These are phyloP conservation scores for Fusarium tricinctum DNA, from an alignment of 2,329 filamentous ascomycete species.

Conservation along the genomic window DNA sequence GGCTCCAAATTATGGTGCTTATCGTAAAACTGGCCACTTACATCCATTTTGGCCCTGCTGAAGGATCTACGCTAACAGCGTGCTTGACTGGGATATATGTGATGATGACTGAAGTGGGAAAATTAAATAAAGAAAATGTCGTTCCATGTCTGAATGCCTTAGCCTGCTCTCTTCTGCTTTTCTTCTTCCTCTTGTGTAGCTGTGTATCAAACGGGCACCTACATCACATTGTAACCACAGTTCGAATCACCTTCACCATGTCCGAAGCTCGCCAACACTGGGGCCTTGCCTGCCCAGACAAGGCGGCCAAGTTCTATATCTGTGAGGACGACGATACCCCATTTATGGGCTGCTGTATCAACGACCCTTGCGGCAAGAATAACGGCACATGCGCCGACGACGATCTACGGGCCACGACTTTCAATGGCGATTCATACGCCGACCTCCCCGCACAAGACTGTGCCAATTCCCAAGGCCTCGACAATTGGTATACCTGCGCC, in stretches of 20 bases:
- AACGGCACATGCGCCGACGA: slow-evolving; percentile 53
- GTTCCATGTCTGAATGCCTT: too few species aligned
- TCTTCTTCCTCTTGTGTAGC: too few species aligned
- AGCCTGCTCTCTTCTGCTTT: too few species aligned
- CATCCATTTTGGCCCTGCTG: too few species aligned
- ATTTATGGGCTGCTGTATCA: slow-evolving; percentile 60
- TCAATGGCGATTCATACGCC: slow-evolving; percentile 50
- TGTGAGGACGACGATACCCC: slow-evolving; percentile 51
- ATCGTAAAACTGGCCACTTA: too few species aligned
- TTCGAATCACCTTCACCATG: slow-evolving; percentile 26
- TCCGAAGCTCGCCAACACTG: slow-evolving; percentile 35
- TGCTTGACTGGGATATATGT: too few species aligned
- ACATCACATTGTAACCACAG: too few species aligned
- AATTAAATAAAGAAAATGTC: too few species aligned
- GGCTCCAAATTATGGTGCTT: too few species aligned
- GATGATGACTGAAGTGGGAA: too few species aligned
- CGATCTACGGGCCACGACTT: slow-evolving; percentile 51
- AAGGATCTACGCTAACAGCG: too few species aligned
- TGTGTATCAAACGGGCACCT: too few species aligned
- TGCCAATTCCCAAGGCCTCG: slow-evolving; percentile 25
- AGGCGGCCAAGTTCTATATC: slow-evolving; percentile 55
- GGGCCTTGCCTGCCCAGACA: slow-evolving; percentile 52
- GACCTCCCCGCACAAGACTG: slow-evolving; percentile 55
- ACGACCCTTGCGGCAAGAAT: slow-evolving; percentile 53
- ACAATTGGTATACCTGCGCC: slow-evolving; percentile 56